Base-by-base conservation (phyloP, 2,329 filamentous ascomycete genomes). In the Chlorencoelia australis region DNA sequence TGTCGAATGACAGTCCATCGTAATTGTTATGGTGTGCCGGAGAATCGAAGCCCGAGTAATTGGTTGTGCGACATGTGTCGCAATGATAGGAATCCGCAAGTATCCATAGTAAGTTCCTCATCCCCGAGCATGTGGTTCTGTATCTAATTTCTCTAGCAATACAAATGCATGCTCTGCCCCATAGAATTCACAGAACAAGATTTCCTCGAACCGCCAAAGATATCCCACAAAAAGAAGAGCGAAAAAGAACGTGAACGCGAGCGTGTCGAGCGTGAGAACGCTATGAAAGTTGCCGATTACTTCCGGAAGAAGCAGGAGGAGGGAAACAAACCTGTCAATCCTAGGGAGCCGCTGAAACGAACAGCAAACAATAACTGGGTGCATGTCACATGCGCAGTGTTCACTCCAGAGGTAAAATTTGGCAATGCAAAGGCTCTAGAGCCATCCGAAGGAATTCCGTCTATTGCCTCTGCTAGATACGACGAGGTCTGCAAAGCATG, bases 361-460 rank as follows among this genome's bases (percentile, higher is more conserved):
- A 98, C 91, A 0, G 84, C 82, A 4, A 87, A 93, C 56, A 96
- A 96, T 62, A 96, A 96, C 54, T 98, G 91, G 91, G 85, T 95
- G 11, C 91, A 98, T 57, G 86, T 96, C 18, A 80, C 82, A 24
- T 98, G 91, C 55, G 88, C 91, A 1, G 68, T 94, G 13, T 96
- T 85, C 78, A 88, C 82, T 8, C 79, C 86, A 0, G 91, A 98
- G 59, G 80, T 94, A 51, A 91, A 88, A 54, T 98, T 95, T 59
- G 88, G 83, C 44, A 84, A 84, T 50, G 82, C 87, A 13, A 78
- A 79, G 52, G 76, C 82, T 13, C 65, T 98, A 21, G 82, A 87
- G 49, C 81, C 87, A 20, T 87, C 84, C 2, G 91, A 98, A 62
- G 89, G 89, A 14, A 86, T 98, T 45, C 82, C 83, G 4, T 79